Conservation (phyloP, 208 protist genomes). For the Crithidia mellificae region DNA sequence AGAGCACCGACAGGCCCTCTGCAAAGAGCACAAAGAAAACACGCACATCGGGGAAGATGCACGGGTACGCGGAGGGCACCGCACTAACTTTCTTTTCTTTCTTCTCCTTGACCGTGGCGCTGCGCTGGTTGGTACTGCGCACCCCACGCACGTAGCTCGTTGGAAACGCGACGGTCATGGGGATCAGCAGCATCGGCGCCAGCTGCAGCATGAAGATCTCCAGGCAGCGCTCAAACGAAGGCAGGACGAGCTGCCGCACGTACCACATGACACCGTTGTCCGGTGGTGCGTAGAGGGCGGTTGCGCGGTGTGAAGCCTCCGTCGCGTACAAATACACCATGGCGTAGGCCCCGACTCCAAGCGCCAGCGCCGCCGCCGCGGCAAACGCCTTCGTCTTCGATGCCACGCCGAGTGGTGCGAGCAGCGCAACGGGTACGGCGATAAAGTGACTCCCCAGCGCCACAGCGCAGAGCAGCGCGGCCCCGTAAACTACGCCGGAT, state of each 20-base stretch:
- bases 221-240: slow-evolving; percentile 53
- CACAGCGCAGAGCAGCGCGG: slow-evolving; percentile 30
- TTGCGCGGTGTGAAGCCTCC: slow-evolving; percentile 15
- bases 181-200: slow-evolving; percentile 48
- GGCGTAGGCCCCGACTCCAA: slow-evolving; percentile 32
- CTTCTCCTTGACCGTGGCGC: no score
- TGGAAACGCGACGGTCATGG: slow-evolving; percentile 32
- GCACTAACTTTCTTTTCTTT: no score
- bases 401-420: slow-evolving; percentile 52
- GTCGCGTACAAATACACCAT: slow-evolving; percentile 34
- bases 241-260: slow-evolving; percentile 68
- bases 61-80: slow-evolving; percentile 23
- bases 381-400: slow-evolving; percentile 21
- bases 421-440: slow-evolving; percentile 53
- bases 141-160: slow-evolving; percentile 21
- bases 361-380: slow-evolving; percentile 8
- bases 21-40: slow-evolving; percentile 57
- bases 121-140: no score
- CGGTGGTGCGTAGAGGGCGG: slow-evolving; percentile 69
- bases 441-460: slow-evolving; percentile 55
- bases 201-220: slow-evolving; percentile 60
- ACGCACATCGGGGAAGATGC: slow-evolving; percentile 41
- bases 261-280: slow-evolving; percentile 79
- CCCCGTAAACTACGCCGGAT: slow-evolving; percentile 7
- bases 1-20: slow-evolving; percentile 48